Evolutionary conservation across 2,329 filamentous ascomycete species (phyloP), one percentile per base, ranked within the genome.

Genomic region (Ceratocystis diversiconidia): DNA sequence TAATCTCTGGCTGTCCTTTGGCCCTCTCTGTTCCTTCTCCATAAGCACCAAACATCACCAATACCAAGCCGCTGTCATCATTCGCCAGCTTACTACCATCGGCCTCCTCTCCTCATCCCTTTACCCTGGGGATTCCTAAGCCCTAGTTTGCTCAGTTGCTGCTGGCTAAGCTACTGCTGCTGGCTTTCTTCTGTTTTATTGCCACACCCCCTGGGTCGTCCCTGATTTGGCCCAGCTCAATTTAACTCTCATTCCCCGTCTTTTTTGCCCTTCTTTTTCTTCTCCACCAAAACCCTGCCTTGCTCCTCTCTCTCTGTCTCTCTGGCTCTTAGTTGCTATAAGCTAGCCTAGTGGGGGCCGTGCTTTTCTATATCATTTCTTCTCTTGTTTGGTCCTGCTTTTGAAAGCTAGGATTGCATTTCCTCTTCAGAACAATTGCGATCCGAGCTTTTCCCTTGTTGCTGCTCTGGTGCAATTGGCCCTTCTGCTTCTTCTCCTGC

Each of bases 241-340:
- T 36, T 28, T 64, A 25, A 41, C 66, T 59, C 60, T n/a, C 62
- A 64, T 62, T 61, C 66, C 60, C 66, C 43, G 50, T 61, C 50
- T 55, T 36, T 57, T 66, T 36, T 66, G 61, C 4, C 17, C 50
- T 55, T 36, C 50, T 66, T 36, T 66, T 63, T 5, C 17, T 67
- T 55, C 41, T 67, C 30, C 43, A 55, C 59, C 32, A 48, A 50
- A 50, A 50, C 48, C 48, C 48, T 52, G 48, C 12, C 44, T 19
- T 17, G 17, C 44, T 19, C 8, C 19, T 52, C 19, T 19, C n/a
- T 17, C 48, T 22, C 48, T n/a, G 2, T 19, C 1, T 52, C 48
- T 25, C 52, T 57, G 25, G 12, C 52, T n/a, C 32, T 36, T 36
- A 12, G 32, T 10, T 36, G 32, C 32, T 36, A 12, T 36, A 36